A percentile compares a stretch with the other conserved stretches of the same genome.
These are phyloP conservation scores for Pythium monospermum DNA, from an alignment of 352 stramenopile species.

Conservation along the genomic window DNA sequence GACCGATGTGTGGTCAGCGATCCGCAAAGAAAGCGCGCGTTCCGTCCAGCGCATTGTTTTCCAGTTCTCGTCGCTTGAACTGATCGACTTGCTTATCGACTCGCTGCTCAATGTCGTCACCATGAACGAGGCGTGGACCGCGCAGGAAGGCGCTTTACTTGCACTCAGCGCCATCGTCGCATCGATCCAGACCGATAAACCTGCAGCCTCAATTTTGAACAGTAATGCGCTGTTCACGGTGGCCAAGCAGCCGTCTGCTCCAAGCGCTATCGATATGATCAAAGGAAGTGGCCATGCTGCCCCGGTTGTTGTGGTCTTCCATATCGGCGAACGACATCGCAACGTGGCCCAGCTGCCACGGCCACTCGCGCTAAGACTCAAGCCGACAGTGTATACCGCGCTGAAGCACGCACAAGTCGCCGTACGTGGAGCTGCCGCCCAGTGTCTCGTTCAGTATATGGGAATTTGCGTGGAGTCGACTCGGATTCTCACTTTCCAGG, in stretches of 20 bases:
- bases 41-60: constrained; percentile 21
- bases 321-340: constrained; percentile 23
- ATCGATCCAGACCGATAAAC: constrained; percentile 23
- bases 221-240: too few relatives aligned
- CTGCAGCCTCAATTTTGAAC: neutral
- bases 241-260: neutral
- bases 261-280: neutral
- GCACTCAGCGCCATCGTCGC: constrained; percentile 30
- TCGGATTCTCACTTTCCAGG: constrained; percentile 54
- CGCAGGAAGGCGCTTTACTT: constrained; percentile 45
- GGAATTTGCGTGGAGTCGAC: constrained; percentile 48
- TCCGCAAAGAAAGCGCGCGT: constrained; percentile 47
- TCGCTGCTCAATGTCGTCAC: constrained; percentile 32
- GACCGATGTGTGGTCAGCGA: constrained; percentile 66
- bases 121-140: constrained; percentile 32
- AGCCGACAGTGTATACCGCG: constrained; percentile 45
- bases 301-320: constrained; percentile 13
- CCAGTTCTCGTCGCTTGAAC: constrained; percentile 21
- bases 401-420: constrained; percentile 54
- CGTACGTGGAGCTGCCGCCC: constrained; percentile 44
- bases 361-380: constrained; percentile 28
- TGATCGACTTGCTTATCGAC: constrained; percentile 38
- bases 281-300: neutral
- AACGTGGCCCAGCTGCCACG: constrained; percentile 1
- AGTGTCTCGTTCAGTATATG: constrained; percentile 41